Conservation (phyloP, 1,139 yeast species). For the Hyphopichia pseudoburtonii region DNA sequence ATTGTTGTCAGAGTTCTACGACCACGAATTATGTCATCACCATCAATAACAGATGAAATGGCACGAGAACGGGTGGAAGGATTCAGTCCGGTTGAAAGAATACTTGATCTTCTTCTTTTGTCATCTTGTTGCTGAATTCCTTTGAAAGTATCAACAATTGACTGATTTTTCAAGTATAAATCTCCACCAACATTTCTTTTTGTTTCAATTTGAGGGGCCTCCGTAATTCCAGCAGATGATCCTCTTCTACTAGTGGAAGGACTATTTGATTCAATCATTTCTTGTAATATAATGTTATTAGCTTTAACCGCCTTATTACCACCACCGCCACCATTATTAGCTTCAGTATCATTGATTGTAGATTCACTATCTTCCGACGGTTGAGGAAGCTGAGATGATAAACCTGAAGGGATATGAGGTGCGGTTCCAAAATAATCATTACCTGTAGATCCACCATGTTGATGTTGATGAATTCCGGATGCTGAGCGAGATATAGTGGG, state of each 20-base stretch:
- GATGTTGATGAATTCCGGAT: background rate
- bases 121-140: constrained; percentile 50
- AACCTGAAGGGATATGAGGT: constrained; percentile 19
- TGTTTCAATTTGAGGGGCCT: constrained; percentile 49
- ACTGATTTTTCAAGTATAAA: constrained; percentile 47
- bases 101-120: constrained; percentile 42
- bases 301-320: constrained; percentile 20
- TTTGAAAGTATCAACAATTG: constrained; percentile 50
- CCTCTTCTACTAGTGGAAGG: constrained; percentile 33
- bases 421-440: constrained; percentile 1
- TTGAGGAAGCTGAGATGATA: constrained; percentile 13
- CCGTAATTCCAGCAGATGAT: constrained; percentile 37
- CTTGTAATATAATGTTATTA: constrained; percentile 29
- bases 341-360: too few species aligned
- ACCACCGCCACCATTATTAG: too few species aligned
- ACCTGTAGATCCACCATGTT: background rate
- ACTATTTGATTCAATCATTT: constrained; percentile 33
- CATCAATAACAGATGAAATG: constrained; percentile 12
- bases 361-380: too few species aligned
- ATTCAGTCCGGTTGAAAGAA: constrained; percentile 20
- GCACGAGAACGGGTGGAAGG: constrained; percentile 15
- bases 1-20: background rate
- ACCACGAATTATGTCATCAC: constrained; percentile 4
- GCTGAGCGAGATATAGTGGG: constrained; percentile 7
- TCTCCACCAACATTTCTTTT: constrained; percentile 58